Conservation (phyloP, 345 rosid species). For the Hibiscus mutabilis region DNA sequence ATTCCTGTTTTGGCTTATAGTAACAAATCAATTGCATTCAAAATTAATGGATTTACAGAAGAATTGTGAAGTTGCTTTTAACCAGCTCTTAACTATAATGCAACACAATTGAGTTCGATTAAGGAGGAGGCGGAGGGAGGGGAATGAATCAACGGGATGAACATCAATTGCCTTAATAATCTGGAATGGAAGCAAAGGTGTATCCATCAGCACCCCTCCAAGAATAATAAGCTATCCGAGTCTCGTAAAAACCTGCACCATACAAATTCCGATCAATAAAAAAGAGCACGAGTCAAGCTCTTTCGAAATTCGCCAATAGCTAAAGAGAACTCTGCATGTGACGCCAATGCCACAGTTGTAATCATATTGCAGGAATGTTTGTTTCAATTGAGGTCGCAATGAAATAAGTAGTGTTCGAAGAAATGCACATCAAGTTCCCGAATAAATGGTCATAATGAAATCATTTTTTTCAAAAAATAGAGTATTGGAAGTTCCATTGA, state of each 20-base stretch:
- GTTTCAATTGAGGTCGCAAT: neutral
- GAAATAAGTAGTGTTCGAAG: neutral
- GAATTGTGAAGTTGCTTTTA: neutral
- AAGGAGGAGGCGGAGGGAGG: neutral
- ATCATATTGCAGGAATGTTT: neutral
- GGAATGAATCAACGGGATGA: neutral
- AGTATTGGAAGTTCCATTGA: too few relatives aligned
- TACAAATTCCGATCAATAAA: neutral
- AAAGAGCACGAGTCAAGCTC: neutral
- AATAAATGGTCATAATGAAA: too few relatives aligned
- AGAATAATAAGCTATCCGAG: conserved; percentile 78
- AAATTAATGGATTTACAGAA: neutral
- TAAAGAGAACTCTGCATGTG: neutral
- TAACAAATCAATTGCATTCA: neutral
- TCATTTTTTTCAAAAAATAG: too few relatives aligned
- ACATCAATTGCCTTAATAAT: conserved; percentile 32
- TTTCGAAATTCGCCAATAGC: neutral
- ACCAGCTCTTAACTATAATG: neutral
- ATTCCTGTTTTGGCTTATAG: too few relatives aligned
- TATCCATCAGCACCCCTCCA: conserved; percentile 86
- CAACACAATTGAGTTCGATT: neutral
- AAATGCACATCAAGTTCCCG: neutral
- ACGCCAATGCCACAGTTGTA: neutral
- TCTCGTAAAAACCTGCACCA: conserved; percentile 77
- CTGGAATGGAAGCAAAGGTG: conserved; percentile 75